Conservation (phyloP, 2,329 filamentous ascomycete genomes). For the Aspergillus brasiliensis region DNA sequence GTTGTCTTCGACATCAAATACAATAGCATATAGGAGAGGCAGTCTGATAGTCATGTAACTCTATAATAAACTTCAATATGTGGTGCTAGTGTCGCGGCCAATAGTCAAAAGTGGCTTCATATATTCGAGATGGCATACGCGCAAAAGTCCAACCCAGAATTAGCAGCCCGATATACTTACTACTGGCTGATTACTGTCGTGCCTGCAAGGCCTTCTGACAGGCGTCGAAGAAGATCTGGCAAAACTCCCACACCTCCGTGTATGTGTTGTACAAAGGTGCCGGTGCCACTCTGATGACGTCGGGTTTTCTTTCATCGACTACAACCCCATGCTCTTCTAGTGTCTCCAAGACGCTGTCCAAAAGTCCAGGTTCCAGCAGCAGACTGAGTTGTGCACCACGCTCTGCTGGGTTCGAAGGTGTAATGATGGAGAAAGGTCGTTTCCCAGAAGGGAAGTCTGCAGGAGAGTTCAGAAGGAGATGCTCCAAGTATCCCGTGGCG, state of each 20-base stretch:
- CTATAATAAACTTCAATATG: no score
- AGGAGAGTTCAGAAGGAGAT: slow-evolving; percentile 55
- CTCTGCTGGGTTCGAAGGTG: slow-evolving; percentile 67
- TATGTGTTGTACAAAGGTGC: slow-evolving; percentile 83
- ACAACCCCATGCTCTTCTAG: slow-evolving; percentile 72
- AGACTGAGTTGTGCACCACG: slow-evolving; percentile 80
- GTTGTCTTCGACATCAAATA: no score
- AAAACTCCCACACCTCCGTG: slow-evolving; percentile 68
- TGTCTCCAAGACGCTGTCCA: slow-evolving; percentile 67
- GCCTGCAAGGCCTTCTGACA: slow-evolving; percentile 43
- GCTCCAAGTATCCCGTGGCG: slow-evolving; percentile 76
- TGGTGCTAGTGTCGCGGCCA: not conserved
- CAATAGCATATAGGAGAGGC: not conserved
- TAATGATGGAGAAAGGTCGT: slow-evolving; percentile 64
- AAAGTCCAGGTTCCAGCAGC: slow-evolving; percentile 64
- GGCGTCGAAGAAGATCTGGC: slow-evolving; percentile 54
- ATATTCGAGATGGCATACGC: not conserved
- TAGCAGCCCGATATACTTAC: not conserved
- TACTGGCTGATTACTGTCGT: slow-evolving; percentile 11
- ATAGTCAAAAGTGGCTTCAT: no score
- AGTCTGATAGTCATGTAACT: no score
- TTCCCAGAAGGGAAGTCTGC: slow-evolving; percentile 30
- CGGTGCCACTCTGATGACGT: slow-evolving; percentile 81
- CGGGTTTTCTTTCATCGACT: slow-evolving; percentile 80
- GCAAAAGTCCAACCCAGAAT: not conserved